Conservation (phyloP, 345 rosid species). For the Conringia planisiliqua region DNA sequence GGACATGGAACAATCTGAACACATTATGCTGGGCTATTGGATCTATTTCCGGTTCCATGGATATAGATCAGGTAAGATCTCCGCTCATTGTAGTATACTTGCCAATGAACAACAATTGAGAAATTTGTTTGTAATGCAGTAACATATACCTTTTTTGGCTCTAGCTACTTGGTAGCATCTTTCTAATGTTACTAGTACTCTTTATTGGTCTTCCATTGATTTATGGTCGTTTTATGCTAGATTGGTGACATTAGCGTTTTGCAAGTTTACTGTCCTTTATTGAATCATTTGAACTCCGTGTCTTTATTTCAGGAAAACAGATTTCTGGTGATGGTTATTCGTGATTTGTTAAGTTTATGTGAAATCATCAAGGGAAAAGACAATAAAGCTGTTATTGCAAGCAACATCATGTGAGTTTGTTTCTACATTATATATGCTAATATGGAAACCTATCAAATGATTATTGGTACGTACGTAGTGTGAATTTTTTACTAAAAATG, state of each 20-base stretch:
- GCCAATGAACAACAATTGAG: neutral
- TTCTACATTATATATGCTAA: neutral
- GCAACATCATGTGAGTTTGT: constrained; percentile 89
- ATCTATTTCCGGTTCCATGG: constrained; percentile 98
- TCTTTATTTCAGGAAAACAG: constrained; percentile 74
- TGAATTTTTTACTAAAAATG: neutral
- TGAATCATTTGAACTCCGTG: constrained; percentile 1
- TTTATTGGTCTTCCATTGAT: neutral
- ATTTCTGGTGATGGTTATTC: constrained; percentile 95
- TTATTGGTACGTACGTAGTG: constrained; percentile 1
- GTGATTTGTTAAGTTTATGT: constrained; percentile 87
- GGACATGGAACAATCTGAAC: constrained; percentile 93
- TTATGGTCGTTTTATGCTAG: neutral
- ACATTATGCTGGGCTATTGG: constrained; percentile 99
- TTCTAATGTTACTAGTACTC: neutral
- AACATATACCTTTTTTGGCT: neutral
- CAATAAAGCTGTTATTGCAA: constrained; percentile 97
- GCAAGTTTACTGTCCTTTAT: neutral
- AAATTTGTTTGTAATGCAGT: constrained; percentile 1
- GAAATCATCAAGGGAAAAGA: constrained; percentile 94
- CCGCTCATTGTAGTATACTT: constrained; percentile 1
- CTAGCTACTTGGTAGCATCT: neutral
- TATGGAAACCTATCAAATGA: neutral
- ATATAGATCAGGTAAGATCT: constrained; percentile 80
- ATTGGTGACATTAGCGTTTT: neutral